phyloP scores from a whole-genome alignment of 352 stramenopile genomes.

The Phytopythium vexans region DNA sequence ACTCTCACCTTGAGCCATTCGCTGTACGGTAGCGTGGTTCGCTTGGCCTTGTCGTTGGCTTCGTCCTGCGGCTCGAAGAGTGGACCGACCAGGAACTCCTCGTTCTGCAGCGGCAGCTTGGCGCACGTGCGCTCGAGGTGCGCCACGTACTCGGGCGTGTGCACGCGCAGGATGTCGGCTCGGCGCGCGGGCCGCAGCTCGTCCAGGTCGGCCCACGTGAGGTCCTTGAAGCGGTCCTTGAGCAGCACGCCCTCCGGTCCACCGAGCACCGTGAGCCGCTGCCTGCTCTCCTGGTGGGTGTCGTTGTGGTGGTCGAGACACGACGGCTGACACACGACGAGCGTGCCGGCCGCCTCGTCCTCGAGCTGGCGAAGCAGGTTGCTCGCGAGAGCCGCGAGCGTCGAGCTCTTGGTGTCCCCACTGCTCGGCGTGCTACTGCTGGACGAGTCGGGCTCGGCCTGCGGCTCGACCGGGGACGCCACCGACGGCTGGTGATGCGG shows the following conservation, averaged over 20 bases:
- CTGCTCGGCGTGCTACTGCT: neutral
- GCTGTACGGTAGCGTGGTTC: conserved; percentile 21
- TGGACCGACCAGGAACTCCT: conserved; percentile 35
- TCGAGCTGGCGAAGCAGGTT: conserved; percentile 23
- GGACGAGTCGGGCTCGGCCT: neutral
- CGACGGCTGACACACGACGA: conserved; percentile 67
- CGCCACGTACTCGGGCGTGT: conserved; percentile 63
- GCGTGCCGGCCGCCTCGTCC: conserved; percentile 26
- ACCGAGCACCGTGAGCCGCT: conserved; percentile 48
- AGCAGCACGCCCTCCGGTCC: conserved; percentile 62
- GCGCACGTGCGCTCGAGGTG: conserved; percentile 43
- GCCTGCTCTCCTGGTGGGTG: conserved; percentile 65
- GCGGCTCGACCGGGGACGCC: neutral
- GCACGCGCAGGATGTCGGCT: conserved; percentile 58
- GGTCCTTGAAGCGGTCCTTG: conserved; percentile 55
- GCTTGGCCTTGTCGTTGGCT: conserved; percentile 10
- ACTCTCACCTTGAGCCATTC: conserved; percentile 43
- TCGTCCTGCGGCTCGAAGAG: conserved; percentile 27
- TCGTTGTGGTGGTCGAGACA: conserved; percentile 77
- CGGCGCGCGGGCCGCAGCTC: conserved; percentile 47
- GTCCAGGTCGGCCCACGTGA: conserved; percentile 58
- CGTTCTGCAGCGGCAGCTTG: conserved; percentile 42
- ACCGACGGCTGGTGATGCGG: conserved; percentile 10
- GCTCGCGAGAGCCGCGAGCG: conserved; percentile 18
- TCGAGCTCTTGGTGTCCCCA: conserved; percentile 8